Percentiles rank a stretch among this genome's conserved stretches.
phyloP scores from a whole-genome alignment of 768 basidiomycete genomes.

The Pleurotus ostreatus region DNA sequence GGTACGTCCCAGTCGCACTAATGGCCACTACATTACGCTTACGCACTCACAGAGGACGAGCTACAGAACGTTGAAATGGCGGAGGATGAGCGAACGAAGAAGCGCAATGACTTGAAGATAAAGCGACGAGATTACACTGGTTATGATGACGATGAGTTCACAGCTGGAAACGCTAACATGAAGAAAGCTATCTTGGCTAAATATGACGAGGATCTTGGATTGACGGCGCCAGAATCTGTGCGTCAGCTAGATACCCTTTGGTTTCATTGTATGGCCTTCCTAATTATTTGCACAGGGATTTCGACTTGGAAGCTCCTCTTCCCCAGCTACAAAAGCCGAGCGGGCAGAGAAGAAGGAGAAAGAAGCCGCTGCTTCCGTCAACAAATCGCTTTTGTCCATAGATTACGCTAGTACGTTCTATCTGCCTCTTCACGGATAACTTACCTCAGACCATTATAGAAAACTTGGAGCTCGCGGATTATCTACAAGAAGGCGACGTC shows the following conservation, averaged over 20 bases:
- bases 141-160: conserved; percentile 95
- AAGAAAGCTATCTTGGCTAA: conserved; percentile 84
- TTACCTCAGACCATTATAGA: conserved; percentile 42
- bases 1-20: conserved; percentile 39
- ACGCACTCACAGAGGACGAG: conserved; percentile 79
- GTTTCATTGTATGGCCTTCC: background rate
- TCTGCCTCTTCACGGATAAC: background rate
- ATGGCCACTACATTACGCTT: no score
- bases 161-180: conserved; percentile 66
- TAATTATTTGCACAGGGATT: conserved; percentile 59
- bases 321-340: conserved; percentile 31
- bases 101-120: conserved; percentile 80
- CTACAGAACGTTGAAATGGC: conserved; percentile 95
- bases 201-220: conserved; percentile 86
- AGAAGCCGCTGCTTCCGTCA: conserved; percentile 56
- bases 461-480: conserved; percentile 83
- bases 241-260: conserved; percentile 16
- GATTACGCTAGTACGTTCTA: conserved; percentile 80
- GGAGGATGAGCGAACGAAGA: conserved; percentile 76
- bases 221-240: conserved; percentile 64
- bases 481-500: conserved; percentile 84
- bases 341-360: conserved; percentile 46
- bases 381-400: conserved; percentile 78
- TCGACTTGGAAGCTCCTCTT: conserved; percentile 65
- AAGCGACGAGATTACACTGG: conserved; percentile 90